Evolutionary conservation across 2,329 filamentous ascomycete genomes (phyloP), one percentile per base, ranked within the genome.

Genomic region (Verticillium alfalfae): DNA sequence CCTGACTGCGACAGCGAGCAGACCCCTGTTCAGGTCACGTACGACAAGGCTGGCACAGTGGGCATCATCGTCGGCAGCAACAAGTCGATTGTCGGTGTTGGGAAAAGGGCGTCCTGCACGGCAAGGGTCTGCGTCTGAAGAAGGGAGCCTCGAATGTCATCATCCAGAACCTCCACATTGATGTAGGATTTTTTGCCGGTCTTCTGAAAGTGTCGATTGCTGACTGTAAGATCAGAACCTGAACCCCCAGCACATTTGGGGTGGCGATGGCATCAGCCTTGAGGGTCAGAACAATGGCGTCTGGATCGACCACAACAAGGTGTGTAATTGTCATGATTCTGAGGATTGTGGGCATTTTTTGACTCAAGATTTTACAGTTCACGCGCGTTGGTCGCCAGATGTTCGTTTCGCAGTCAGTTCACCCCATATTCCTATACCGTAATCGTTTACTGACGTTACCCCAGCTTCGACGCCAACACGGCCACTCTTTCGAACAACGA

Each of bases 401-500:
- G 66, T 70, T 79, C 49, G 65, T 67, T 8, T 67, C 65, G 3
- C 59, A 61, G 59, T 61, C 57, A 61, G 59, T 52, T 15, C 57
- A 73, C 76, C 61, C 70, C 2, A 26, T 1, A 26, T 18, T 5
- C 7, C 8, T 1, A 22, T n/a, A 52, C 8, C 15, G 12, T 12
- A 1, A 22, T 18, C 8, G 5, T 26, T n/a, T 10, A 18, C 45
- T 52, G 8, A 52, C 45, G 22, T 10, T 4, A 3, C n/a, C 6
- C 16, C 61, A 62, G 61, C 58, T 62, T 58, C 55, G 39, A 60
- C 41, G 34, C 55, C 18, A 58, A 73, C 18, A 73, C 72, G 57
- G 72, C 80, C 1, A 80, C 79, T 1, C 72, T 82, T 57, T 78
- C 77, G 10, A 81, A 82, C 73, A 77, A 71, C 66, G 76, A 78